Base-by-base conservation (phyloP, 768 basidiomycete species). In the Nidularia sp. region DNA sequence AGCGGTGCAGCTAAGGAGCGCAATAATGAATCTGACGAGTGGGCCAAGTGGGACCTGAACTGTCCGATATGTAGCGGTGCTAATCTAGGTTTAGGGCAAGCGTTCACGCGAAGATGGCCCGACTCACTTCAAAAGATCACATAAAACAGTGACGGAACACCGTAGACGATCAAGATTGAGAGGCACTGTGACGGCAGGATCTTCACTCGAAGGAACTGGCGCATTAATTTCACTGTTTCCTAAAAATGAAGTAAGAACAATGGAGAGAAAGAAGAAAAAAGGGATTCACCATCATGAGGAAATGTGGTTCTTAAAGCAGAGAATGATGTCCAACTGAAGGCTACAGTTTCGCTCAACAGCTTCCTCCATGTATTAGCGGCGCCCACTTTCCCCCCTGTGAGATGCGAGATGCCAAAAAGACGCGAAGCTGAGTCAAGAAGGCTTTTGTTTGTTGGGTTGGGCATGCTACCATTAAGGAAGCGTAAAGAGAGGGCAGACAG, bases 381-480 rank as follows among this genome's bases (percentile, higher is more conserved):
- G 25, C 85, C 88, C 6, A 89, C 83, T 66, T 91, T 93, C 6
- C 92, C 91, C 18, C 89, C 89, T 0, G 87, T 84, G 31, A 80
- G 68, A 64, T 86, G 86, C 4, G 93, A 73, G 22, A 75, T 68
- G 2, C 84, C 69, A 52, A 85, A 88, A 18, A 93, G 73, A 15
- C 69, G 62, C 5, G 83, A 82, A 2, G 85, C 76, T 10, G 82
- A 72, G 41, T 68, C 57, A 0, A 81, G 53, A 4, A 86, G 58
- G 22, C 62, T 52, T 13, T 49, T 32, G 47, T 75, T 70, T 2
- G 71, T 74, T 1, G 78, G 68, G 12, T 67, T 70, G 2, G 75
- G 74, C 9, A 74, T 59, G 15, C 76, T 75, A 15, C 87, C 86
- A 53, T 77, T 76, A 33, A 93, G 71, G 56, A 78, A 73, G 36